Evolutionary conservation across 805 yeast species (phyloP), one percentile per base, ranked within the genome.

Genomic region (Dipodascus geniculatus): DNA sequence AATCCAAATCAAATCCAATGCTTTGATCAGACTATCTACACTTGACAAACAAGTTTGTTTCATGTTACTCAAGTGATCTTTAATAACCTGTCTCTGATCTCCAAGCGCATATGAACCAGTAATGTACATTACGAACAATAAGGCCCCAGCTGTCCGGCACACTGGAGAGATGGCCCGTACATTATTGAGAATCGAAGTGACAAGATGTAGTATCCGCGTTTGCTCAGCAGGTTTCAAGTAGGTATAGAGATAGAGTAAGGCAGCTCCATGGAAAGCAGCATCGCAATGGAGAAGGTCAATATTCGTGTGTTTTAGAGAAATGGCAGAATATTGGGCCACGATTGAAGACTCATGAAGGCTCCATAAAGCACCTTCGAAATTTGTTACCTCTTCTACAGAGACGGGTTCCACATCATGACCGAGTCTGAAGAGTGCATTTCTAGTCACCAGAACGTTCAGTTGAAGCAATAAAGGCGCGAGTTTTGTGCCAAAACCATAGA

Each of bases 201-300:
- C 48, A 16, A 28, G 35, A 52, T 52, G 20, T 23, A 24, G n/a
- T 19, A 19, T 19, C n/a, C 53, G 22, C 23, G 28, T 6, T 49
- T 42, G 24, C 19, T 23, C 33, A 31, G 53, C 19, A 28, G 52
- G 23, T 38, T 38, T 38, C 50, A 51, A 20, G 24, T 50, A 51
- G 8, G 55, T 48, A 38, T 54, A 54, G 22, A 54, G 51, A 24
- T 48, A 55, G 14, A 55, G 35, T 17, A 55, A 22, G 4, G 58
- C 58, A 11, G 58, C 54, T 19, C 56, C 42, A 38, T 55, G 58
- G 28, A 55, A 55, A 4, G 56, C 56, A 19, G 44, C 42, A 33
- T 55, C 54, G 44, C 56, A 55, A 47, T 54, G 54, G 11, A 55
- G 38, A 16, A 55, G 33, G 49, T 50, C 53, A 19, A 31, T 48